Evolutionary conservation across 2,329 filamentous ascomycete species (phyloP).

Genomic region (Westerdykella sp.): DNA sequence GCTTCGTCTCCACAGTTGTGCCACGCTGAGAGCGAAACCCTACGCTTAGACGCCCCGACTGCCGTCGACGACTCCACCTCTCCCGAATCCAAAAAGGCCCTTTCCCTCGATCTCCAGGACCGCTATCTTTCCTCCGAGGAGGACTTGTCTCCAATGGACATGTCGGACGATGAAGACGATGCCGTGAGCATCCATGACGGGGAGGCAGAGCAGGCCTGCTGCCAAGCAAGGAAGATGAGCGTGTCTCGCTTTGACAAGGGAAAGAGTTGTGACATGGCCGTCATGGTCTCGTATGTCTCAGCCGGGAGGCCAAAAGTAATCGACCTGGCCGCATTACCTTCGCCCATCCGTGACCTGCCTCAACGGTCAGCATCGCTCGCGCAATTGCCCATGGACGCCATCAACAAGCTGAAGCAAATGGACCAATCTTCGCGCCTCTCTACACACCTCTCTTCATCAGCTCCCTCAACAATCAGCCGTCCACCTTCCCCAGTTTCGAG

Average conservation of each 20-base stretch:
- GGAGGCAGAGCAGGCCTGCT: conserved; percentile 20
- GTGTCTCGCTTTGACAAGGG: conserved; percentile 29
- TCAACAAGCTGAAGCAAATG: conserved; percentile 23
- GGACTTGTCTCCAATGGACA: conserved; percentile 33
- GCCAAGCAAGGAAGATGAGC: conserved; percentile 29
- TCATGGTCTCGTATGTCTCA: conserved; percentile 33
- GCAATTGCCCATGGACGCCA: conserved; percentile 24
- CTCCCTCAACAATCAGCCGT: conserved; percentile 14
- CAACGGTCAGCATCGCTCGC: conserved; percentile 32
- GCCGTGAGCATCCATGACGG: conserved; percentile 29
- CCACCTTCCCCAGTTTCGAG: conserved; percentile 19
- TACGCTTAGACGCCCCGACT: conserved; percentile 26
- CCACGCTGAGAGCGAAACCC: conserved; percentile 29
- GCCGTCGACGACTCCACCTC: conserved; percentile 10
- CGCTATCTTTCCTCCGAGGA: conserved; percentile 37
- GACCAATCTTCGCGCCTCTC: conserved; percentile 24
- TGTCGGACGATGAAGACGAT: conserved; percentile 26
- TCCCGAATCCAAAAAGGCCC: conserved; percentile 17
- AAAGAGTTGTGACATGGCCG: conserved; percentile 33
- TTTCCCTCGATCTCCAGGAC: conserved; percentile 24
- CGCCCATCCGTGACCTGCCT: conserved; percentile 15
- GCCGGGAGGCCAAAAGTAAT: conserved; percentile 36
- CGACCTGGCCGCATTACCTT: conserved; percentile 20
- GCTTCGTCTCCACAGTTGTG: conserved; percentile 33
- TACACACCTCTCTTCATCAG: conserved; percentile 10